phyloP scores from a whole-genome alignment of 1,139 yeast genomes.

The Yamadazyma atmosphaerica region DNA sequence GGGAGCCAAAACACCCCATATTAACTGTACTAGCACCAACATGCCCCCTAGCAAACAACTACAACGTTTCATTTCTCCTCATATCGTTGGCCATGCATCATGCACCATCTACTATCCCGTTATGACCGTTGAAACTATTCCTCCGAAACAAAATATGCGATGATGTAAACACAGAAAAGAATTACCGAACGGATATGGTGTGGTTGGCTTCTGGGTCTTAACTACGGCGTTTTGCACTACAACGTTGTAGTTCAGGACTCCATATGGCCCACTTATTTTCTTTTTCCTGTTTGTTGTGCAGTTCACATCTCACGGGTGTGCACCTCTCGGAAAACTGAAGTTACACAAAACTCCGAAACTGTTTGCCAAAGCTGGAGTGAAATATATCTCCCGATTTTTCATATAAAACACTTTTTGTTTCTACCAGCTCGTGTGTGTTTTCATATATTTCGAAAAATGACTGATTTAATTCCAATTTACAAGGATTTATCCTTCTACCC shows the following conservation, averaged over 20 bases:
- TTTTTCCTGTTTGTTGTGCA: neutral
- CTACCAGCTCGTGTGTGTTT: neutral
- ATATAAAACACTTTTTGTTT: neutral
- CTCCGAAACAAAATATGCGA: neutral
- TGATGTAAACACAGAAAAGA: neutral
- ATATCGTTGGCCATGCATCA: too few relatives aligned
- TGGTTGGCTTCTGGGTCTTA: neutral
- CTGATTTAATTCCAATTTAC: slow-evolving; percentile 32
- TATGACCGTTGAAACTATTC: neutral
- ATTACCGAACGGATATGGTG: too few relatives aligned
- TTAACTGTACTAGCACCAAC: neutral
- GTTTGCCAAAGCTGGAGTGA: slow-evolving; percentile 3
- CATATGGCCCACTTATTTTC: too few relatives aligned
- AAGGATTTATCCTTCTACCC: slow-evolving; percentile 38
- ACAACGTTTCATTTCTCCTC: neutral
- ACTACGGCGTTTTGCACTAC: slow-evolving; percentile 1
- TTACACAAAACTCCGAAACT: slow-evolving; percentile 3
- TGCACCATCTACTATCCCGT: too few relatives aligned
- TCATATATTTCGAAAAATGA: slow-evolving; percentile 6
- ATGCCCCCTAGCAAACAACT: neutral
- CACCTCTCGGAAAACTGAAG: neutral
- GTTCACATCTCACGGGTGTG: neutral
- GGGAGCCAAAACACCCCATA: too few relatives aligned
- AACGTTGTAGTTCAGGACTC: slow-evolving; percentile 2
- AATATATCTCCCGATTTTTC: neutral